Evolutionary conservation across 2,329 filamentous ascomycete species (phyloP).

Genomic region (Metarhizium album): DNA sequence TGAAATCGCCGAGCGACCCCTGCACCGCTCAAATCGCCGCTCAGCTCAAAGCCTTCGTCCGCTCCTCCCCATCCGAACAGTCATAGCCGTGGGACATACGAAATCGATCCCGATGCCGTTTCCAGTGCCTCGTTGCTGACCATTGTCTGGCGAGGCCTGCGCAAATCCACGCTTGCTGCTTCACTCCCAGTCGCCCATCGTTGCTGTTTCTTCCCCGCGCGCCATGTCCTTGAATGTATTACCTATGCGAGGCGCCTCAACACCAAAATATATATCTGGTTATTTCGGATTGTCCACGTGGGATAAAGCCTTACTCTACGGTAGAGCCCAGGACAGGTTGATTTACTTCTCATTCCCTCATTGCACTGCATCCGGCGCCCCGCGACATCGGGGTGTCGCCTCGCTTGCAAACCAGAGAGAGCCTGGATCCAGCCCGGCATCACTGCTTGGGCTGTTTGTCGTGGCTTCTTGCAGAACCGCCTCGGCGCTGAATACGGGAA

Average conservation of each 20-base stretch:
- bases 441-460: background rate
- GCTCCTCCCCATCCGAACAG: background rate
- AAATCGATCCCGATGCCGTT: background rate
- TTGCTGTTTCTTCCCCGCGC: background rate
- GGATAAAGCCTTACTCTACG: background rate
- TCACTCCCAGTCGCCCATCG: background rate
- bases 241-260: background rate
- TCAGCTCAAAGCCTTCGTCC: background rate
- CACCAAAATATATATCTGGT: background rate
- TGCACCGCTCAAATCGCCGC: background rate
- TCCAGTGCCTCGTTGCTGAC: background rate
- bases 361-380: background rate
- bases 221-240: conserved; percentile 2
- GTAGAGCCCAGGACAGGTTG: too few relatives aligned
- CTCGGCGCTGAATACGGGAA: background rate
- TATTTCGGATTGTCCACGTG: background rate
- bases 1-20: background rate
- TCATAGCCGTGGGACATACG: background rate
- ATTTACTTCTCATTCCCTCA: too few relatives aligned
- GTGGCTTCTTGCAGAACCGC: too few relatives aligned
- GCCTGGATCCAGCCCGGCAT: background rate
- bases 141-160: background rate
- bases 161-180: background rate
- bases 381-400: background rate
- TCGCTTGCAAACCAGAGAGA: background rate